A percentile compares a stretch with the other conserved stretches of the same genome.
Evolutionary conservation across 768 basidiomycete species (phyloP).

Genomic region (Postia placenta): DNA sequence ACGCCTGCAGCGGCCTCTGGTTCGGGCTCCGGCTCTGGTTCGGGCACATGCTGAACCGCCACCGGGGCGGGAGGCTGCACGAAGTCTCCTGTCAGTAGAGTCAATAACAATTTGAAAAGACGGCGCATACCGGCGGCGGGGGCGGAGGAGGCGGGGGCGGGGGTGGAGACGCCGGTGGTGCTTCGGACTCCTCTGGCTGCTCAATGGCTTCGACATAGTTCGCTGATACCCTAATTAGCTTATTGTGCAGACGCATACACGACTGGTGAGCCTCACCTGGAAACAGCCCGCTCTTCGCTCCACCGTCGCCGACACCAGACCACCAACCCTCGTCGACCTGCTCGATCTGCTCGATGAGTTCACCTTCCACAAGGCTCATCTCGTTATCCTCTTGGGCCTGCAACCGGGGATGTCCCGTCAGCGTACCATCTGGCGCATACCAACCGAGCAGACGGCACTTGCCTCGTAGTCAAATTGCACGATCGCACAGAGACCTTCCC

Average conservation of each 20-base stretch:
- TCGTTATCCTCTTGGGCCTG: slow-evolving; percentile 80
- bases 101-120: background rate
- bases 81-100: too few relatives aligned
- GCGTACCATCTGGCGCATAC: background rate
- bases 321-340: slow-evolving; percentile 91
- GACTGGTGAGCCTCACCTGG: slow-evolving; percentile 58
- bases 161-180: slow-evolving; percentile 40
- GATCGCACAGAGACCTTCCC: slow-evolving; percentile 57
- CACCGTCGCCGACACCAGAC: slow-evolving; percentile 66
- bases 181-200: slow-evolving; percentile 33
- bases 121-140: slow-evolving; percentile 32
- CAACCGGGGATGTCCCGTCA: slow-evolving; percentile 14
- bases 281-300: slow-evolving; percentile 73
- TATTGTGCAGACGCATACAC: too few relatives aligned
- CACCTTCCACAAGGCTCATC: slow-evolving; percentile 72
- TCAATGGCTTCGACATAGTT: slow-evolving; percentile 85
- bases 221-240: slow-evolving; percentile 39
- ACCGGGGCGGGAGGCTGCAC: slow-evolving; percentile 20
- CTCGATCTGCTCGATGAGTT: slow-evolving; percentile 76
- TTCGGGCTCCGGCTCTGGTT: slow-evolving; percentile 39
- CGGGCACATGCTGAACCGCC: slow-evolving; percentile 36
- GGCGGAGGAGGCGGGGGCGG: slow-evolving; percentile 57
- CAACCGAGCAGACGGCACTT: background rate
- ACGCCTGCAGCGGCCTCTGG: slow-evolving; percentile 40
- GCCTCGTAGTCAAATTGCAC: slow-evolving; percentile 76